These are phyloP conservation scores for Phytophthora pseudosyringae DNA, from an alignment of 352 stramenopile genomes.

Conservation along the genomic window DNA sequence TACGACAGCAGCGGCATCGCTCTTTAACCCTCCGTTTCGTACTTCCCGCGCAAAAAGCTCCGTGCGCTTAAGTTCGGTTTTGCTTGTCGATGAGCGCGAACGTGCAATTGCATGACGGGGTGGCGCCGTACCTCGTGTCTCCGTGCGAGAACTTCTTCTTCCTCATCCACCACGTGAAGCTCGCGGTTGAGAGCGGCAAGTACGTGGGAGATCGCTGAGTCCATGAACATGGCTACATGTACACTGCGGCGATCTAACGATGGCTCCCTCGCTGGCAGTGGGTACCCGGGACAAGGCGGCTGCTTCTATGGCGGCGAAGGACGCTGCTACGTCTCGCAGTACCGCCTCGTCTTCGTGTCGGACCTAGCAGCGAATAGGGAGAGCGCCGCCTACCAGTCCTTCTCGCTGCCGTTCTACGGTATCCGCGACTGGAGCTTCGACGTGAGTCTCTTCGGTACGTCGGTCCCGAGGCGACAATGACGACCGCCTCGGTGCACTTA, in stretches of 20 bases:
- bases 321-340: conserved; percentile 79
- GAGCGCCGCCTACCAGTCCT: conserved; percentile 65
- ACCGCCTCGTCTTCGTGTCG: conserved; percentile 76
- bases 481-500: neutral
- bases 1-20: conserved; percentile 77
- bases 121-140: conserved; percentile 77
- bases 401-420: conserved; percentile 80
- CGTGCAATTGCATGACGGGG: conserved; percentile 65
- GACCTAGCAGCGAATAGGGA: conserved; percentile 17
- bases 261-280: conserved; percentile 37
- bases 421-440: conserved; percentile 80
- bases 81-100: conserved; percentile 74
- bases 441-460: conserved; percentile 62
- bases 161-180: conserved; percentile 69
- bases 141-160: conserved; percentile 86
- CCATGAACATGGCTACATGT: too few relatives aligned
- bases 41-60: conserved; percentile 2
- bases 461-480: neutral
- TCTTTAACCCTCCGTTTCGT: neutral
- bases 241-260: neutral
- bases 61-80: conserved; percentile 5
- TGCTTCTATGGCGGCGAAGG: conserved; percentile 81
- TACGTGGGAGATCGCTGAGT: conserved; percentile 31
- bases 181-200: conserved; percentile 83
- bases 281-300: conserved; percentile 81